A percentile compares a stretch with the other conserved stretches of the same genome.
phyloP scores from a whole-genome alignment of 495 filamentous ascomycete genomes.

The Hyaloscypha finlandica region DNA sequence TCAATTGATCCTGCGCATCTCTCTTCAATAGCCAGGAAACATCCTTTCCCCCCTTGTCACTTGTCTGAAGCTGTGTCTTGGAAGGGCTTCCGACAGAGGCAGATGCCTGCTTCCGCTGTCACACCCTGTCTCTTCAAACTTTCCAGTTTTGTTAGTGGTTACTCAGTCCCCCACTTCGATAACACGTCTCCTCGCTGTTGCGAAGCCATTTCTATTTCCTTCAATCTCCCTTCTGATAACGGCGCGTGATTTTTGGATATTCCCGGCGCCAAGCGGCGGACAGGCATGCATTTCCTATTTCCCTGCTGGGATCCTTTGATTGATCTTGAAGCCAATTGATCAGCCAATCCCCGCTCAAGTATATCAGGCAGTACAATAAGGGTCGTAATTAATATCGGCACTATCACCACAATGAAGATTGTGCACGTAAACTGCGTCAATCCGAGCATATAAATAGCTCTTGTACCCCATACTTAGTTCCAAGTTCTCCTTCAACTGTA shows the following conservation, averaged over 20 bases:
- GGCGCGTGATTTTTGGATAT: background rate
- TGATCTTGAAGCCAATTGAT: conserved; percentile 2
- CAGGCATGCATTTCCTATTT: background rate
- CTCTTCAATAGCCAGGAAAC: background rate
- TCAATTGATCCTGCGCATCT: background rate
- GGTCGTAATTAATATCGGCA: background rate
- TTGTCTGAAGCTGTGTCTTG: too few species aligned
- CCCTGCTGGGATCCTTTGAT: background rate
- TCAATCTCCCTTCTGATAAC: background rate
- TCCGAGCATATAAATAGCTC: background rate
- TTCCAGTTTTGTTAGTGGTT: too few species aligned
- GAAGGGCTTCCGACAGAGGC: too few species aligned
- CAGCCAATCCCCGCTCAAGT: background rate
- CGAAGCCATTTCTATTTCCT: background rate
- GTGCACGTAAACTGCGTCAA: background rate
- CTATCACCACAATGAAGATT: background rate
- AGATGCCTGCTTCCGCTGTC: too few species aligned
- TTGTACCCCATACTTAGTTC: background rate
- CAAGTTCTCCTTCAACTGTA: background rate
- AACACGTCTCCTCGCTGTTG: background rate
- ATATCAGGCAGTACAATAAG: background rate
- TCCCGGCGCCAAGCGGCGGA: background rate
- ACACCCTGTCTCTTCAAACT: too few species aligned
- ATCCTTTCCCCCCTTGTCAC: too few species aligned
- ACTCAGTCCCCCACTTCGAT: too few species aligned